Conservation (phyloP, 1,284 basidiomycete species). For the Tilletiopsis washingtonensis region DNA sequence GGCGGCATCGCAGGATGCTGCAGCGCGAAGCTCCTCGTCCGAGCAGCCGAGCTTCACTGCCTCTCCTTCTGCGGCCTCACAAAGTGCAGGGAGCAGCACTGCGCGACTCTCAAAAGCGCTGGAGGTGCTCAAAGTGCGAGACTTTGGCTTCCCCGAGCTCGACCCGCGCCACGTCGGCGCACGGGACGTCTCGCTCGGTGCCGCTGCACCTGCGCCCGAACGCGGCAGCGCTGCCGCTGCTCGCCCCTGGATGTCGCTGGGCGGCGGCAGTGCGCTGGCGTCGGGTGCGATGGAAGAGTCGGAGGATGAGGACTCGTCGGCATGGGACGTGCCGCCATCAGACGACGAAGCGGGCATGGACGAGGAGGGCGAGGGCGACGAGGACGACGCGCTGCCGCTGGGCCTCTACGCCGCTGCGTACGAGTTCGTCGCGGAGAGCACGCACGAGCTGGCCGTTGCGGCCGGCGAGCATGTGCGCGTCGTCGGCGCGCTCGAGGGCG, state of each 20-base stretch:
- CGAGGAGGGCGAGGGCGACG: slow-evolving; percentile 4
- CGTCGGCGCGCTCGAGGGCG: slow-evolving; percentile 15
- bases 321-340: neutral
- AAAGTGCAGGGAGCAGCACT: too few species aligned
- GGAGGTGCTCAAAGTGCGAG: too few species aligned
- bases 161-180: slow-evolving; percentile 15
- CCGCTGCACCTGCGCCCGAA: neutral
- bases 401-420: slow-evolving; percentile 13
- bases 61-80: too few species aligned
- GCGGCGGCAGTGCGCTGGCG: neutral
- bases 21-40: too few species aligned
- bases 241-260: neutral
- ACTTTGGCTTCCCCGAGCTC: slow-evolving; percentile 13
- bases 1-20: too few species aligned
- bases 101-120: too few species aligned
- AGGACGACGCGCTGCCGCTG: slow-evolving; percentile 7
- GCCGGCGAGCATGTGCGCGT: slow-evolving; percentile 9
- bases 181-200: neutral
- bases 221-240: too few species aligned
- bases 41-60: too few species aligned
- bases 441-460: slow-evolving; percentile 10
- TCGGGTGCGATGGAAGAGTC: neutral
- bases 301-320: neutral
- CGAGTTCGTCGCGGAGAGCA: slow-evolving; percentile 13
- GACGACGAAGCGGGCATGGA: neutral